These are phyloP conservation scores for Actinomucor elegans DNA, from an alignment of 371 early-diverging fungal genomes.

Conservation along the genomic window DNA sequence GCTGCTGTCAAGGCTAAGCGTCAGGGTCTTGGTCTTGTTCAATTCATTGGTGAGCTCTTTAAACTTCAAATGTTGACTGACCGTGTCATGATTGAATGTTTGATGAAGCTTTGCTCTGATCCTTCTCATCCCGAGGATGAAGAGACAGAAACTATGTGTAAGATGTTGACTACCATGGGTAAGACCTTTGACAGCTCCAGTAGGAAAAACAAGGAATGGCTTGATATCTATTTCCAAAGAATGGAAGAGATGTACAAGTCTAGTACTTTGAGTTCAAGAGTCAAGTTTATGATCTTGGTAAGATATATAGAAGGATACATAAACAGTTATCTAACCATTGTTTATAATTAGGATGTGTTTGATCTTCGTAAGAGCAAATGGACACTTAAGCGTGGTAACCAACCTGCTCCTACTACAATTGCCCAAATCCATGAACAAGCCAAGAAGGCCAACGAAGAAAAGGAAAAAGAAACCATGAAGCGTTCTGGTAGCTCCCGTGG, in stretches of 20 bases:
- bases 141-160: constrained; percentile 90
- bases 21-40: constrained; percentile 89
- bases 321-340: too few species aligned
- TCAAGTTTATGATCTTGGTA: constrained; percentile 90
- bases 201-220: constrained; percentile 44
- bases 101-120: constrained; percentile 73
- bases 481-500: constrained; percentile 68
- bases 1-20: constrained; percentile 90
- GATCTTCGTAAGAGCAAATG: constrained; percentile 86
- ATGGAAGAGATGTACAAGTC: constrained; percentile 65
- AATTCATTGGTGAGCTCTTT: constrained; percentile 95
- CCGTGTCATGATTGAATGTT: constrained; percentile 89
- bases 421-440: constrained; percentile 87
- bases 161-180: constrained; percentile 89
- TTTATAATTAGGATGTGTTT: too few species aligned
- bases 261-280: constrained; percentile 75
- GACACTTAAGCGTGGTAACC: constrained; percentile 60
- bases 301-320: too few species aligned
- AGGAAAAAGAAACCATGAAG: constrained; percentile 64
- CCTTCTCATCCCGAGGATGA: constrained; percentile 86
- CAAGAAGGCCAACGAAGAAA: constrained; percentile 61
- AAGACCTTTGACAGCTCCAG: constrained; percentile 51
- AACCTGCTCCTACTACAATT: constrained; percentile 83
- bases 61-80: constrained; percentile 84
- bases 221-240: constrained; percentile 81